Evolutionary conservation across 1,139 yeast genomes (phyloP), one percentile per base, ranked within the genome.

Genomic region (Yamadazyma atmosphaerica): DNA sequence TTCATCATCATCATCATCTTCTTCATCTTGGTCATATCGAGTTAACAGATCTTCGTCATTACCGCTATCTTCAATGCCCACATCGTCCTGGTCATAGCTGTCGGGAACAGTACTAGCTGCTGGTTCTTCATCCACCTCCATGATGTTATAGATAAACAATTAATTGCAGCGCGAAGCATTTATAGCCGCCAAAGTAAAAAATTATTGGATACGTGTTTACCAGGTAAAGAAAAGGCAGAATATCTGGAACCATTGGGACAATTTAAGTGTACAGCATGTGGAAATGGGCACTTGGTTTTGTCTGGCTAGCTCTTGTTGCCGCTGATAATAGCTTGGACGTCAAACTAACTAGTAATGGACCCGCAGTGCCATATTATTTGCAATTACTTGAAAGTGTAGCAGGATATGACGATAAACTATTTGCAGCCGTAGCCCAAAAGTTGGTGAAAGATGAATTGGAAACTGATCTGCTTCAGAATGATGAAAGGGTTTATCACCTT

Each of bases 381-480:
- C 73, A 71, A 42, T 56, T 81, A 33, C 54, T 83, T 3, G 90
- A 84, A 52, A 71, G 84, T 8, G 56, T 79, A 15, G 68, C 83
- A 1, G 65, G 68, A 0, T 67, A 68, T 39, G 70, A 79, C 50
- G 70, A 70, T 16, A 57, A 77, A 0, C 60, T 80, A 2, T 86
- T 75, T 50, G 54, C 66, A 14, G 72, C 76, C 0, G 58, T 79
- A 1, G 54, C 81, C 1, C 52, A 70, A 18, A 61, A 63, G 0
- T 42, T 74, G 14, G 60, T 51, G 29, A 40, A 36, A 3, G 63
- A 50, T 13, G 60, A 50, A 8, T 56, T 52, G 2, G 61, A 54
- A 13, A 43, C 46, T 1, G 43, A 43, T 2, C 37, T 52, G 18
- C n/a, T 16, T 4, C 10, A 28, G 17, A 49, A 68, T 3, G 81